Evolutionary conservation across 1,284 basidiomycete genomes (phyloP).

Genomic region (Volvariella volvacea): DNA sequence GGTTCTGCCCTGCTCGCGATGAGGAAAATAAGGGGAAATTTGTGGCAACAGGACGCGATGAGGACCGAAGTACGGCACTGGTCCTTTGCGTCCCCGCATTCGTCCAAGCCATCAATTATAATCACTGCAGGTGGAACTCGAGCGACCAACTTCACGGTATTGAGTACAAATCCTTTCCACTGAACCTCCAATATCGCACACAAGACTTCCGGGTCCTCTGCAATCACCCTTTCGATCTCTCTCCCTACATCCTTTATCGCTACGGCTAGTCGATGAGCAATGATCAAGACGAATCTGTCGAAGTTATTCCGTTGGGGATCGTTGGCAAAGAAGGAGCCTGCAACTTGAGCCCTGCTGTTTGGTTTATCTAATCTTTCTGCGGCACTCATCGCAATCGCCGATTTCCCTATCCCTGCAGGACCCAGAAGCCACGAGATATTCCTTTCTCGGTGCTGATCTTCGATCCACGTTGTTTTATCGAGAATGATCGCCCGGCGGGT

Average conservation of each 20-base stretch:
- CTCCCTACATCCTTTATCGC: not conserved
- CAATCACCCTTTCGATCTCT: not conserved
- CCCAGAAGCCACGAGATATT: not conserved
- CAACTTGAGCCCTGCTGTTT: not conserved
- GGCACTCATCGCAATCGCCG: not conserved
- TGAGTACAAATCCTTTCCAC: not conserved
- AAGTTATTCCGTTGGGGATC: slow-evolving; percentile 5
- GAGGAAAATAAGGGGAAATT: not conserved
- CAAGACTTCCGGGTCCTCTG: not conserved
- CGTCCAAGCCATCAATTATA: slow-evolving; percentile 1
- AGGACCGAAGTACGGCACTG: not conserved
- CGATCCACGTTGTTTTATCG: not conserved
- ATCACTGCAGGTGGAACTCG: not conserved
- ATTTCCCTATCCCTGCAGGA: slow-evolving; percentile 1
- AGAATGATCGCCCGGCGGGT: not conserved
- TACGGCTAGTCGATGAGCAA: slow-evolving; percentile 12
- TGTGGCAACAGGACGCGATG: not conserved
- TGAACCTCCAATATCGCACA: not conserved
- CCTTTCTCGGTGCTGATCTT: not conserved
- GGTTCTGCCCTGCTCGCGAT: not conserved
- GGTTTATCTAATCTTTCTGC: not conserved
- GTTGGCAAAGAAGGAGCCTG: slow-evolving; percentile 12
- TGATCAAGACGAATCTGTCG: slow-evolving; percentile 12
- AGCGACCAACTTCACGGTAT: not conserved
- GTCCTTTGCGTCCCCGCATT: not conserved